Base-by-base conservation (phyloP, 352 stramenopile species). In the Halophytophthora batemanensis region DNA sequence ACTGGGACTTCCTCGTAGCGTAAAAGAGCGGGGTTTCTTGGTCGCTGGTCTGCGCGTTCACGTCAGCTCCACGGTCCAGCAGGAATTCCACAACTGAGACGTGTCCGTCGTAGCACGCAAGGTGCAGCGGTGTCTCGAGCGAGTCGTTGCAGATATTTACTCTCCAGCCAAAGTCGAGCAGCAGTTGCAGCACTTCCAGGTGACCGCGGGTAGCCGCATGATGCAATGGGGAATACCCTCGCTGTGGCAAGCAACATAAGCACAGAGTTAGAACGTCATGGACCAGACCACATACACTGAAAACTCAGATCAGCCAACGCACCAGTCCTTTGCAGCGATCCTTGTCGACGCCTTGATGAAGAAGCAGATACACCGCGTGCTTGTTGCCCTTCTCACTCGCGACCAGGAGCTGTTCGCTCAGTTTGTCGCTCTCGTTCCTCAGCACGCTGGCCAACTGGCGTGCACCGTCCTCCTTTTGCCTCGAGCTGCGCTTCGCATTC, bases 1-100 rank as follows among this genome's bases (percentile, higher is more conserved):
- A 71, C 25, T 87, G 71, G 22, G 70, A 66, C 50, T 91, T 92
- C 2, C 81, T 64, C 12, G 82, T 65, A 12, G 81, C 81, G 42
- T 88, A 93, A 34, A 93, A 91, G 6, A 94, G 49, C 13, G 82
- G 58, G 0, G 84, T 86, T 51, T 94, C 84, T 33, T 65, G 53
- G 23, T 90, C 76, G 22, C 49, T 55, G 1, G 66, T 90, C 21
- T 53, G 35, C 0, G 71, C 68, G 34, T 91, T 79, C 17, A 87
- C 58, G 18, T 77, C 50, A 1, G 77, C 77, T 1, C 78, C 77
- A 11, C 75, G 70, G 35, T 87, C 77, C 19, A 92, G 42, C 21
- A 94, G 62, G 21, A 71, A 74, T 54, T 92, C 82, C 2, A 63
- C 76, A 36, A 86, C 47, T 2, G 66, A 48, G 3, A 52, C 52